Evolutionary conservation across 441 rosid genomes (phyloP), one percentile per base, ranked within the genome.

Genomic region (Eutrema salsugineum): DNA sequence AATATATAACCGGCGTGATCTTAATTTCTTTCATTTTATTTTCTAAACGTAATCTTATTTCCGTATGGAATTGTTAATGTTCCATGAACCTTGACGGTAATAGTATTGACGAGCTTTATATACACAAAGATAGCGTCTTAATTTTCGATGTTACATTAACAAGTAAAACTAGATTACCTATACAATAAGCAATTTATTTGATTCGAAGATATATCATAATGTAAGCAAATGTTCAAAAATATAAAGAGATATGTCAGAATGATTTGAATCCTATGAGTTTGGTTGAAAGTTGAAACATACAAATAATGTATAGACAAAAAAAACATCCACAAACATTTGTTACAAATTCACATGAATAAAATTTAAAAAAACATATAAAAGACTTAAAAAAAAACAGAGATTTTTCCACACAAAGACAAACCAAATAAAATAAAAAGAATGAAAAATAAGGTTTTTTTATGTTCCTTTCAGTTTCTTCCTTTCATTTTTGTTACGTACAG

Each of bases 361-460:
- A 55, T 60, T n/a, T n/a, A 40, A 38, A 55, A 46, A 33, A 48
- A 59, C 50, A 59, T 55, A 65, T 40, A 48, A 39, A 64, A 35
- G 7, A 40, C 59, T 63, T 32, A 66, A 65, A 58, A 19, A 32
- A 27, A 57, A 42, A 24, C 40, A 67, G 9, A 66, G 68, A 65
- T 44, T 36, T 77, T 66, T 77, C 80, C 72, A 77, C 80, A 77
- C 80, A 60, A 71, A 59, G 24, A 64, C 76, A 71, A 66, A 61
- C 69, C 64, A 74, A 66, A 66, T 27, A 9, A 59, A 53, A 50
- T 17, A 46, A 32, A 75, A 70, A 76, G 63, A 77, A 71, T 77
- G 80, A 71, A 65, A 68, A 69, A 54, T 61, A 68, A 50, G 56
- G 10, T 56, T 71, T 40, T 50, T 38, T 36, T 12, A 30, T 46